phyloP scores from a whole-genome alignment of 1,139 yeast genomes.

The Lodderomyces beijingensis region DNA sequence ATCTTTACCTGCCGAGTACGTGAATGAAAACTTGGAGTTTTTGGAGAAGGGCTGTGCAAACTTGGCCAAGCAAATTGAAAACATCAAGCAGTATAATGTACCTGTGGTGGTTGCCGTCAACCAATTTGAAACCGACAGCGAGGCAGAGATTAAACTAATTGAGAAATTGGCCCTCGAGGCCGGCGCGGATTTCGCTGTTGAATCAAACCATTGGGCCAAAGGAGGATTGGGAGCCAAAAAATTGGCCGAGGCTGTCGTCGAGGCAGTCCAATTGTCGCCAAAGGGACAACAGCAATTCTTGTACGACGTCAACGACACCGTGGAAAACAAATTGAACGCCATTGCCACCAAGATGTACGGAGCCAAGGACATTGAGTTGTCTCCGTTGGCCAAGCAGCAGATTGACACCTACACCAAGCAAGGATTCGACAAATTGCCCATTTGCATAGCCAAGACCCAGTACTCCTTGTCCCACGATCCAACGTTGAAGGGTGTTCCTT shows the following conservation, averaged over 20 bases:
- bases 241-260: slow-evolving; percentile 65
- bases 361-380: slow-evolving; percentile 62
- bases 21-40: slow-evolving; percentile 60
- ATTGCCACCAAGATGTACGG: slow-evolving; percentile 77
- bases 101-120: slow-evolving; percentile 81
- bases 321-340: slow-evolving; percentile 59
- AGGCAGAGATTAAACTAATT: slow-evolving; percentile 62
- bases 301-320: slow-evolving; percentile 56
- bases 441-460: slow-evolving; percentile 82
- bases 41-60: slow-evolving; percentile 66
- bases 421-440: slow-evolving; percentile 72
- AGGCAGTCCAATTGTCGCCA: slow-evolving; percentile 43
- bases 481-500: slow-evolving; percentile 76
- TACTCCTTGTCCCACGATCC: slow-evolving; percentile 81
- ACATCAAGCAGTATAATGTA: slow-evolving; percentile 65
- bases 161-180: slow-evolving; percentile 62
- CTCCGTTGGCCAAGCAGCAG: slow-evolving; percentile 63
- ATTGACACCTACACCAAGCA: slow-evolving; percentile 62
- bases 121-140: slow-evolving; percentile 67
- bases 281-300: slow-evolving; percentile 46
- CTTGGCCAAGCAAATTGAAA: slow-evolving; percentile 69
- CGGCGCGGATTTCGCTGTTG: slow-evolving; percentile 73
- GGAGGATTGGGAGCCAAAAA: slow-evolving; percentile 75
- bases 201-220: slow-evolving; percentile 75
- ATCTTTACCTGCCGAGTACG: slow-evolving; percentile 63